phyloP scores from a whole-genome alignment of 2,329 filamentous ascomycete species.

The Aulographum hederae region DNA sequence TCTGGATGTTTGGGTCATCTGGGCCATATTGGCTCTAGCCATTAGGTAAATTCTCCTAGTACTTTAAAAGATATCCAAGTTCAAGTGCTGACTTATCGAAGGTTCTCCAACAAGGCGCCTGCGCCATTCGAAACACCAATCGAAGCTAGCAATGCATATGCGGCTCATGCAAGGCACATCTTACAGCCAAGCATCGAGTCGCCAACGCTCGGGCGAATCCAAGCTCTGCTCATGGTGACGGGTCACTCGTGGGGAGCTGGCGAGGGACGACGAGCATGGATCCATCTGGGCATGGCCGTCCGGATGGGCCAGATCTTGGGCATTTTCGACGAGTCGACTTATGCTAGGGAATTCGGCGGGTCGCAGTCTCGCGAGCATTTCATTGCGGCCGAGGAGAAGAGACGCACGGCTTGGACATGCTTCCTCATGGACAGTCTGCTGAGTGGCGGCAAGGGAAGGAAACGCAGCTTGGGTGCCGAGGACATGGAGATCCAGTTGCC shows the following conservation, averaged over 20 bases:
- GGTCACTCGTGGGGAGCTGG: constrained; percentile 29
- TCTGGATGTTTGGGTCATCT: constrained; percentile 19
- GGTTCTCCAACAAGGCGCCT: constrained; percentile 19
- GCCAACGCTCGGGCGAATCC: constrained; percentile 19
- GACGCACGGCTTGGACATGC: constrained; percentile 22
- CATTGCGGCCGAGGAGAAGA: constrained; percentile 20
- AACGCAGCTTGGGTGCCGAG: constrained; percentile 13
- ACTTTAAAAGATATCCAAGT: not conserved
- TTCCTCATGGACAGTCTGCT: constrained; percentile 24
- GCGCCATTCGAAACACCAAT: constrained; percentile 17
- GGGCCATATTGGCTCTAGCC: constrained; percentile 22
- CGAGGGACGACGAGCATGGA: constrained; percentile 21
- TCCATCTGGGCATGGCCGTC: constrained; percentile 23
- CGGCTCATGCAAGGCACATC: constrained; percentile 20
- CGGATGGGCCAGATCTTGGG: constrained; percentile 20
- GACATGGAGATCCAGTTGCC: constrained; percentile 22
- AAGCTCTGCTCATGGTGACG: constrained; percentile 23
- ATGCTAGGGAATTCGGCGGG: too few species aligned
- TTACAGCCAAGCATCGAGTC: constrained; percentile 21
- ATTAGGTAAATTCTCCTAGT: constrained; percentile 19
- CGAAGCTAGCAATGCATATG: constrained; percentile 22
- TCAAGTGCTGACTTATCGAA: too few species aligned
- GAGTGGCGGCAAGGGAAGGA: constrained; percentile 21
- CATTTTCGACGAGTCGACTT: constrained; percentile 8
- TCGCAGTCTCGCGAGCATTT: constrained; percentile 22